These are phyloP conservation scores for Parasarocladium wereldwijsianum DNA, from an alignment of 2,329 filamentous ascomycete species.

Conservation along the genomic window DNA sequence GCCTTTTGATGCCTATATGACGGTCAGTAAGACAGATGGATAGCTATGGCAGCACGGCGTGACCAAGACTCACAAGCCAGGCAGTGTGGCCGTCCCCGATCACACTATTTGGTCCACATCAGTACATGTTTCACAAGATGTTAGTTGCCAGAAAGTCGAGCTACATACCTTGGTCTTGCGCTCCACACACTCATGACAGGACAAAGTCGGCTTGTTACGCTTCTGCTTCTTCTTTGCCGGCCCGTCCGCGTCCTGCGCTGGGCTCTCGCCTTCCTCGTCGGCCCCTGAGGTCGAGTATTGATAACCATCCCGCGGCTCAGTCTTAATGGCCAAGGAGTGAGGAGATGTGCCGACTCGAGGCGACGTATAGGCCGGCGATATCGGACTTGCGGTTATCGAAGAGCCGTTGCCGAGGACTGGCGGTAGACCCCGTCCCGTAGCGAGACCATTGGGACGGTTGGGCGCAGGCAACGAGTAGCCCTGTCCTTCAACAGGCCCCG, in stretches of 20 bases:
- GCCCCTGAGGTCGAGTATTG: too few relatives aligned
- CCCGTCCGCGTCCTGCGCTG: slow-evolving; percentile 15
- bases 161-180: slow-evolving; percentile 60
- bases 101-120: slow-evolving; percentile 38
- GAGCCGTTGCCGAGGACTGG: too few relatives aligned
- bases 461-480: too few relatives aligned
- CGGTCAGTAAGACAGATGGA: slow-evolving; percentile 9
- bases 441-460: too few relatives aligned
- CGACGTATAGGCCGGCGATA: slow-evolving; percentile 3
- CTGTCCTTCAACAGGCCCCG: too few relatives aligned
- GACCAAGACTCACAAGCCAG: slow-evolving; percentile 39
- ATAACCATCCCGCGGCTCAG: too few relatives aligned
- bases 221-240: slow-evolving; percentile 60
- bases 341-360: too few relatives aligned
- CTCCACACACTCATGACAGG: slow-evolving; percentile 67
- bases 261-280: slow-evolving; percentile 10
- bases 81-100: slow-evolving; percentile 56
- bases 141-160: slow-evolving; percentile 1
- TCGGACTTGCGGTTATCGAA: not conserved
- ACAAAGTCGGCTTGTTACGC: slow-evolving; percentile 70
- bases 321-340: too few relatives aligned
- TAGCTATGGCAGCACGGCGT: not conserved
- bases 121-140: not conserved
- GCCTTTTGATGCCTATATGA: slow-evolving; percentile 53
- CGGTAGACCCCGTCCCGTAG: too few relatives aligned